Evolutionary conservation across 225 moss, liverwort and hornwort species (phyloP).

Genomic region (Asterella californica): DNA sequence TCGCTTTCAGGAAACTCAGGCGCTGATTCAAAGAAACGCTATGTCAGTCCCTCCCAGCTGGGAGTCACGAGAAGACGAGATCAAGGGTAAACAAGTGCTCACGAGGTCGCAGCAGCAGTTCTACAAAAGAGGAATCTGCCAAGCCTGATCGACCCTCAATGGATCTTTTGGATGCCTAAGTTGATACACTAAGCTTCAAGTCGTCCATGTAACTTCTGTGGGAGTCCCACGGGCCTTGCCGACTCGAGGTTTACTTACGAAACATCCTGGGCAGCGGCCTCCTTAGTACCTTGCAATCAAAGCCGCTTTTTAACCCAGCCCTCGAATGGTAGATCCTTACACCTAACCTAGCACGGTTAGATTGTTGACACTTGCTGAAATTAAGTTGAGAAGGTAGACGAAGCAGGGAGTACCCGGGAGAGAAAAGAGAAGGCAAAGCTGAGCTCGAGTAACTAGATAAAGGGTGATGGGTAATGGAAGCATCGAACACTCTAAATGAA

Average conservation of each 20-base stretch:
- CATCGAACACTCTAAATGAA: constrained; percentile 65
- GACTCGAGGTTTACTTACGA: not conserved
- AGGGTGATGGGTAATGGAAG: constrained; percentile 89
- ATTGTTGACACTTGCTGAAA: constrained; percentile 3
- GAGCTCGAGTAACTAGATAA: not conserved
- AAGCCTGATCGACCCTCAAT: not conserved
- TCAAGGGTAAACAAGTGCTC: constrained; percentile 15
- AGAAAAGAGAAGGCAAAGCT: not conserved
- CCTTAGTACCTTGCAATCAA: not conserved
- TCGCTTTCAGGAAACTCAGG: constrained; percentile 29
- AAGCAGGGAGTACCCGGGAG: not conserved
- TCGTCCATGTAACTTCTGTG: not conserved
- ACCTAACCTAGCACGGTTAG: not conserved
- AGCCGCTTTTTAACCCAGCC: not conserved
- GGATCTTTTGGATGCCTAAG: constrained; percentile 1
- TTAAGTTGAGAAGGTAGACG: not conserved
- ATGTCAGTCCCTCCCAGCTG: constrained; percentile 19
- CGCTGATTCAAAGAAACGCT: constrained; percentile 21
- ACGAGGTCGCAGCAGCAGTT: constrained; percentile 18
- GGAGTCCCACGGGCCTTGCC: constrained; percentile 14
- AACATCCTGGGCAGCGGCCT: not conserved
- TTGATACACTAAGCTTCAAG: constrained; percentile 3
- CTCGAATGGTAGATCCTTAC: not conserved
- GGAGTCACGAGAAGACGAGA: constrained; percentile 14
- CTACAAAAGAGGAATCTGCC: constrained; percentile 14